phyloP scores from a whole-genome alignment of 2,329 filamentous ascomycete species.

The Trichoderma koningii region DNA sequence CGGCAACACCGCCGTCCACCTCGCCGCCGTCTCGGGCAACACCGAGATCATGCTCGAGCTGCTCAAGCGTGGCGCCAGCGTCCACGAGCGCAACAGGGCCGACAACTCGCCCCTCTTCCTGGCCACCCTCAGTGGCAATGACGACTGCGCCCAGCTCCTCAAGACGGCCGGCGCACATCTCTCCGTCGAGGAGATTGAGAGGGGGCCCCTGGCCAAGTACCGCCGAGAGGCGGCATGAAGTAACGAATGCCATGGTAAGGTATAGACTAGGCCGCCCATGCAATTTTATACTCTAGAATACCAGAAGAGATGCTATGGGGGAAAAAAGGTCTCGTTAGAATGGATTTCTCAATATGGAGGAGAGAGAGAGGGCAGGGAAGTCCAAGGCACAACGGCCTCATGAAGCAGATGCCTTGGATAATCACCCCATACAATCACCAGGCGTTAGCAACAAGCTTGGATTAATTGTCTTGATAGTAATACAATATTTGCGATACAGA shows the following conservation, averaged over 20 bases:
- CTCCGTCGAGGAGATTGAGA: constrained; percentile 46
- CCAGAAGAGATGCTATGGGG: no score
- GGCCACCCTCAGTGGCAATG: constrained; percentile 59
- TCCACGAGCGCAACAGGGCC: constrained; percentile 65
- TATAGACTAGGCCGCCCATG: no score
- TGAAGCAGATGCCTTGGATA: background rate
- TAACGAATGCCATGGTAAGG: background rate
- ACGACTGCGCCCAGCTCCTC: constrained; percentile 56
- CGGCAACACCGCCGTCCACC: constrained; percentile 70
- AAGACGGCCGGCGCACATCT: constrained; percentile 62
- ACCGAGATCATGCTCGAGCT: constrained; percentile 60
- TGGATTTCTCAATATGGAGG: background rate
- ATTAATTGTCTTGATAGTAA: constrained; percentile 17
- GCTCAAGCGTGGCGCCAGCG: constrained; percentile 63
- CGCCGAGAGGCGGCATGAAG: constrained; percentile 18
- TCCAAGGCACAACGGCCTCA: background rate
- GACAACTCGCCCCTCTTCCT: constrained; percentile 68
- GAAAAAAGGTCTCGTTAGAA: background rate
- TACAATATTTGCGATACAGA: constrained; percentile 19
- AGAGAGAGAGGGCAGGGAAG: background rate
- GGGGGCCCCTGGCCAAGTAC: constrained; percentile 33
- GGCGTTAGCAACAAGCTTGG: background rate
- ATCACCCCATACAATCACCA: background rate
- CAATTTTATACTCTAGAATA: no score
- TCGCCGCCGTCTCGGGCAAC: constrained; percentile 58